Base-by-base conservation (phyloP, 2,329 filamentous ascomycete species). In the Ceratocystis huliohia region DNA sequence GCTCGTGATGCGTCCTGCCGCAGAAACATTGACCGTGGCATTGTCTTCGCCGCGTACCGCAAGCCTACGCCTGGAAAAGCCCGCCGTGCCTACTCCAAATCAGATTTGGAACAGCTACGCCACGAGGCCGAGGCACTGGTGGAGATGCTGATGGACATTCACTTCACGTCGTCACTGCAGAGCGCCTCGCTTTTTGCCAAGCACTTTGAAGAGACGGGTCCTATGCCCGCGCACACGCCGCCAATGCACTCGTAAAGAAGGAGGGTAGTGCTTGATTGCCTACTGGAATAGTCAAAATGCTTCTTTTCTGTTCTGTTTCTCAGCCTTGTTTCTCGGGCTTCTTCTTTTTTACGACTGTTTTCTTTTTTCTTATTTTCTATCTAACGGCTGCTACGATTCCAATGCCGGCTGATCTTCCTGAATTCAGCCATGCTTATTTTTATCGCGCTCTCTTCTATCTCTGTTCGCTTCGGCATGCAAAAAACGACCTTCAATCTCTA, bases 21-120 rank as follows among this genome's bases (percentile, higher is more conserved):
- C 37, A 65, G 64, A 41, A 66, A 67, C 22, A 75, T 76, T 64
- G 78, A 82, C 69, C 76, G 80, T 41, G 82, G 81, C 59, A 80
- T 84, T 67, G 78, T 84, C 4, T 84, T 84, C 65, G 81, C 81
- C 0, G 82, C 80, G 0, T 84, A 83, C 69, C 76, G 81, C 25
- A 79, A 79, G 68, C 79, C 80, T 17, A 61, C 56, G 10, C 74
- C 75, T 53, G 72, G 71, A 6, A 77, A 76, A 28, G 75, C 75
- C 17, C 65, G 57, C 33, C 72, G 71, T 37, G 73, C 74, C 50
- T 71, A 74, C 13, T 74, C 72, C 66, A 71, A 74, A 10, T 73
- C 73, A 6, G 79, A 82, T 69, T 76, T 84, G 1, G 76, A 76
- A 7, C 74, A 74, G 20, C 73, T 84, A 7, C 74, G 79, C 67